A percentile compares a stretch with the other conserved stretches of the same genome.
These are phyloP conservation scores for Populus euphratica DNA, from an alignment of 345 rosid genomes.

Conservation along the genomic window DNA sequence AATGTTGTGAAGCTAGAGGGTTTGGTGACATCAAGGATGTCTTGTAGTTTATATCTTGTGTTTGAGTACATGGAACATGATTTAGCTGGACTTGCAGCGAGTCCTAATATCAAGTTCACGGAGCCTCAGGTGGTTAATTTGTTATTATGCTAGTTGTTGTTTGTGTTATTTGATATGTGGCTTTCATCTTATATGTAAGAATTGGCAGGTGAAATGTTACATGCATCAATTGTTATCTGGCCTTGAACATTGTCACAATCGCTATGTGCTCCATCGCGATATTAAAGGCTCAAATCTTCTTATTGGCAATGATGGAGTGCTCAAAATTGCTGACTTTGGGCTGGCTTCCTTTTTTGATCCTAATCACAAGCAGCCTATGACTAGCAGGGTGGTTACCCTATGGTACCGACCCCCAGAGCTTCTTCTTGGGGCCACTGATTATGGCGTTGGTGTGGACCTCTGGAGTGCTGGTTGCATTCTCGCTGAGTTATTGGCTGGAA, in stretches of 20 bases:
- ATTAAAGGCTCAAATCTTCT: constrained; percentile 36
- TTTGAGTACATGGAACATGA: constrained; percentile 36
- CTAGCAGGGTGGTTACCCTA: constrained; percentile 33
- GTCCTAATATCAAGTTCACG: constrained; percentile 26
- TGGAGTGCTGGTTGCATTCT: constrained; percentile 43
- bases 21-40: constrained; percentile 33
- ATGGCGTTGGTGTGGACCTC: constrained; percentile 33
- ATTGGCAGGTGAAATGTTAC: constrained; percentile 31
- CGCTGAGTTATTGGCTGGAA: constrained; percentile 31
- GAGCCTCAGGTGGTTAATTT: constrained; percentile 26
- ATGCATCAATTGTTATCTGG: constrained; percentile 32
- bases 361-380: constrained; percentile 35
- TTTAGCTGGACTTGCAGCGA: constrained; percentile 31
- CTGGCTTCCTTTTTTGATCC: constrained; percentile 34
- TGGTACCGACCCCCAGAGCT: constrained; percentile 37
- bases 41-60: constrained; percentile 34
- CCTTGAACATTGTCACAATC: constrained; percentile 32
- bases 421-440: constrained; percentile 32
- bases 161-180: not conserved
- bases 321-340: constrained; percentile 33
- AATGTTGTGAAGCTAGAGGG: constrained; percentile 34
- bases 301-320: constrained; percentile 33
- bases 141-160: not conserved
- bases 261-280: constrained; percentile 29
- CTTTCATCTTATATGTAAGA: not conserved